Conservation (phyloP, 371 early-diverging fungal genomes). For the Actinomucor elegans region DNA sequence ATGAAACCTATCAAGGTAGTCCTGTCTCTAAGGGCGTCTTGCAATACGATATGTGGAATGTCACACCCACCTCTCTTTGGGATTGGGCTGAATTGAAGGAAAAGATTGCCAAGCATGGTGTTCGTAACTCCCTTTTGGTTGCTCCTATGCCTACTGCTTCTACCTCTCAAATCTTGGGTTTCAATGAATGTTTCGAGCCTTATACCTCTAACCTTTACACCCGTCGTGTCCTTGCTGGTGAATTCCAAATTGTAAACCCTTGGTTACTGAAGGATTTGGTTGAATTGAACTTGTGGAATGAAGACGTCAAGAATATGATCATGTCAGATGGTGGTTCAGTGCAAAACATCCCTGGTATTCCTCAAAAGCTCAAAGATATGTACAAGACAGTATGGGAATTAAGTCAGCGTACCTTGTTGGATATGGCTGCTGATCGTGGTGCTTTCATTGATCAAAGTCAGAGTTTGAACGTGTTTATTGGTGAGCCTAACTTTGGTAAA, state of each 20-base stretch:
- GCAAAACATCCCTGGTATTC: constrained; percentile 80
- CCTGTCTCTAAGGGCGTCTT: constrained; percentile 91
- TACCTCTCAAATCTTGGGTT: constrained; percentile 97
- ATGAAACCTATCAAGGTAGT: constrained; percentile 89
- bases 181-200: constrained; percentile 99
- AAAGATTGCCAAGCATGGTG: constrained; percentile 83
- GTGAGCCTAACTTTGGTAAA: constrained; percentile 89
- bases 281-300: constrained; percentile 92
- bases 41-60: constrained; percentile 95
- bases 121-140: constrained; percentile 93
- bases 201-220: constrained; percentile 96
- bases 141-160: constrained; percentile 99
- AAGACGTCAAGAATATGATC: constrained; percentile 93
- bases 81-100: constrained; percentile 90
- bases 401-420: constrained; percentile 80
- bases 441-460: constrained; percentile 98
- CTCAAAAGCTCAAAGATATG: constrained; percentile 83
- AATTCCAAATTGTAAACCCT: constrained; percentile 98
- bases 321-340: constrained; percentile 95
- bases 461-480: constrained; percentile 96
- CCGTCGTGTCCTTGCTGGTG: constrained; percentile 96
- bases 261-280: constrained; percentile 94
- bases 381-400: constrained; percentile 99
- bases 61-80: constrained; percentile 76
- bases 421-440: constrained; percentile 90